A percentile compares a stretch with the other conserved stretches of the same genome.
These are phyloP conservation scores for Colletotrichum sidae DNA, from an alignment of 2,329 filamentous ascomycete species.

Conservation along the genomic window DNA sequence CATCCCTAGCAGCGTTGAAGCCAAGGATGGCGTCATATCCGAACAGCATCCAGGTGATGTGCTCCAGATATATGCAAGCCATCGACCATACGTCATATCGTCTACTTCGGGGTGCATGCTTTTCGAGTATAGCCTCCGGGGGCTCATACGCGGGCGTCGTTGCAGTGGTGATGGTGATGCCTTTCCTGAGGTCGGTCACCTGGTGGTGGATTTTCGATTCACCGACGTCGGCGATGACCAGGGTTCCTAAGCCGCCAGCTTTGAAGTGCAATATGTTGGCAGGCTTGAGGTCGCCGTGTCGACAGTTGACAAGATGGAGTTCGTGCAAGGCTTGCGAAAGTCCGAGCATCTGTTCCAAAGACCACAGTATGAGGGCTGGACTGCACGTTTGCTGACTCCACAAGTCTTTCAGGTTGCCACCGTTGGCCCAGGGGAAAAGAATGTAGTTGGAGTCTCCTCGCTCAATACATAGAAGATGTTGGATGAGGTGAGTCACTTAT, in stretches of 20 bases:
- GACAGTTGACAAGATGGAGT: constrained; percentile 10
- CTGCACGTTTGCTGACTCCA: not conserved
- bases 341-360: constrained; percentile 18
- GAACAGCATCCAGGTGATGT: constrained; percentile 44
- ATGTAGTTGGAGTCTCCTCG: not conserved
- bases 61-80: constrained; percentile 45
- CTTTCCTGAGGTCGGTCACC: not conserved
- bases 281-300: constrained; percentile 27
- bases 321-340: not conserved
- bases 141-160: constrained; percentile 8
- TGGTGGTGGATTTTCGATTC: not conserved
- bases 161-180: not conserved
- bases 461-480: not conserved
- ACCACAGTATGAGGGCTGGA: not conserved
- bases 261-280: constrained; percentile 21
- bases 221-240: constrained; percentile 22
- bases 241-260: not conserved
- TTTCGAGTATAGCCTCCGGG: not conserved
- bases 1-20: not conserved
- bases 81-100: constrained; percentile 47
- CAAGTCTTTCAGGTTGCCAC: constrained; percentile 14
- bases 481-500: constrained; percentile 5
- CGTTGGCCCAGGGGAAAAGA: constrained; percentile 22
- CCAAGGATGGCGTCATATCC: constrained; percentile 27
- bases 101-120: constrained; percentile 29